Conservation (phyloP, 345 rosid genomes). For the Hibiscus trionum region DNA sequence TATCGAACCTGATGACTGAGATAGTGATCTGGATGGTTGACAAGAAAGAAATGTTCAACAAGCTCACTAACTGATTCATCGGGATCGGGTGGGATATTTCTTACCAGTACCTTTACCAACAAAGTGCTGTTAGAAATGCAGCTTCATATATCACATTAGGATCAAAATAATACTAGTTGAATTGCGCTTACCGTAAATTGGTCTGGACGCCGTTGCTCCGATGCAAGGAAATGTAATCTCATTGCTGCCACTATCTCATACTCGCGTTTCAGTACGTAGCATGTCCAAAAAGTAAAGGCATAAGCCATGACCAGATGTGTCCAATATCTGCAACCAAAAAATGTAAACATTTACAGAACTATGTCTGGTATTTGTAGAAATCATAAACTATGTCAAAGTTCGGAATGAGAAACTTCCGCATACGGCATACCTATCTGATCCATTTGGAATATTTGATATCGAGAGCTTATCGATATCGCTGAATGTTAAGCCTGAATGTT, state of each 20-base stretch:
- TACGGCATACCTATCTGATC: conserved; percentile 60
- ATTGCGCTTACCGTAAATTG: background rate
- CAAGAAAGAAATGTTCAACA: conserved; percentile 84
- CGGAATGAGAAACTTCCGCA: conserved; percentile 1
- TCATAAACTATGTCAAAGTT: background rate
- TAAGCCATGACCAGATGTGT: background rate
- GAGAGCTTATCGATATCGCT: conserved; percentile 81
- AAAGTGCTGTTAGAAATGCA: background rate
- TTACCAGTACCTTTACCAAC: conserved; percentile 56
- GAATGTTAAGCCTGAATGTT: conserved; percentile 44
- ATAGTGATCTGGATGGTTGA: conserved; percentile 65
- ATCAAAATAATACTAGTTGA: background rate
- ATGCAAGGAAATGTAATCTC: background rate
- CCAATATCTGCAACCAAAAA: background rate
- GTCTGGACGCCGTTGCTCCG: background rate
- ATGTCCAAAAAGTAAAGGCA: background rate
- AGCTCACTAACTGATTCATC: conserved; percentile 79
- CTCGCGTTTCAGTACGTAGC: background rate
- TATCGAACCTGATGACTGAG: conserved; percentile 6
- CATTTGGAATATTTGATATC: conserved; percentile 75
- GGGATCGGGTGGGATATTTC: conserved; percentile 88
- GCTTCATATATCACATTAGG: background rate
- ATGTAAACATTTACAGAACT: background rate
- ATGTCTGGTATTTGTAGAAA: background rate
- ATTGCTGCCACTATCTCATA: background rate